A percentile compares a stretch with the other conserved stretches of the same genome.
Conservation (phyloP, 2,329 filamentous ascomycete species). For the Talaromyces sp. region DNA sequence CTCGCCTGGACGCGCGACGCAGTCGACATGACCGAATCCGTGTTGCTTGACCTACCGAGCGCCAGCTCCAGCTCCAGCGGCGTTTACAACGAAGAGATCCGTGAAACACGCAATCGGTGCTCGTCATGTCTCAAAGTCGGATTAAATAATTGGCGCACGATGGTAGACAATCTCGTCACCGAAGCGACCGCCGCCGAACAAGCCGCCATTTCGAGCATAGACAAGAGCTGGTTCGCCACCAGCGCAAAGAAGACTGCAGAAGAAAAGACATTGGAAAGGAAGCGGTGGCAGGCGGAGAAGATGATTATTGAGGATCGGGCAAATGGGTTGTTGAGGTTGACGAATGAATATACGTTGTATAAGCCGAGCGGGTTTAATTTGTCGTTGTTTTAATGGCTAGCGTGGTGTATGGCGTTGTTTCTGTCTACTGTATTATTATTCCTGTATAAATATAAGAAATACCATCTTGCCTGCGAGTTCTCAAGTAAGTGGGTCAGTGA, state of each 20-base stretch:
- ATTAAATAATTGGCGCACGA: conserved; percentile 76
- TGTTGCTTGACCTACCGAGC: conserved; percentile 39
- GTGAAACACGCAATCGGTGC: conserved; percentile 56
- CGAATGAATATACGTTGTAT: conserved; percentile 30
- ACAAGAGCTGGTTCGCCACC: conserved; percentile 26
- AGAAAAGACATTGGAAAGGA: conserved; percentile 30
- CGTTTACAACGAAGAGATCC: neutral
- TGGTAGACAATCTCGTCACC: conserved; percentile 65
- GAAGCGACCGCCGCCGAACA: conserved; percentile 37
- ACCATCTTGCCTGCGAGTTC: neutral
- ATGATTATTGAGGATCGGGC: conserved; percentile 38
- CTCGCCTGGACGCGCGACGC: conserved; percentile 87
- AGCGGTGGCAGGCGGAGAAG: conserved; percentile 41
- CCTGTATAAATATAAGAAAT: neutral
- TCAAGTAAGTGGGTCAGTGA: neutral
- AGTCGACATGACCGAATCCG: conserved; percentile 73
- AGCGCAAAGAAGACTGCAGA: conserved; percentile 24
- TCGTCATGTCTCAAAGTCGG: conserved; percentile 73
- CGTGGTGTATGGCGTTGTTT: neutral
- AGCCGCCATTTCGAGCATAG: conserved; percentile 32
- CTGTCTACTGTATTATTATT: neutral
- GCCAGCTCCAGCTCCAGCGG: conserved; percentile 24
- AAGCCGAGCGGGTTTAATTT: conserved; percentile 1
- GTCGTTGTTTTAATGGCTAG: conserved; percentile 9
- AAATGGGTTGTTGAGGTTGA: conserved; percentile 28